Evolutionary conservation across 1,284 basidiomycete genomes (phyloP).

Genomic region (Trametes sp.): DNA sequence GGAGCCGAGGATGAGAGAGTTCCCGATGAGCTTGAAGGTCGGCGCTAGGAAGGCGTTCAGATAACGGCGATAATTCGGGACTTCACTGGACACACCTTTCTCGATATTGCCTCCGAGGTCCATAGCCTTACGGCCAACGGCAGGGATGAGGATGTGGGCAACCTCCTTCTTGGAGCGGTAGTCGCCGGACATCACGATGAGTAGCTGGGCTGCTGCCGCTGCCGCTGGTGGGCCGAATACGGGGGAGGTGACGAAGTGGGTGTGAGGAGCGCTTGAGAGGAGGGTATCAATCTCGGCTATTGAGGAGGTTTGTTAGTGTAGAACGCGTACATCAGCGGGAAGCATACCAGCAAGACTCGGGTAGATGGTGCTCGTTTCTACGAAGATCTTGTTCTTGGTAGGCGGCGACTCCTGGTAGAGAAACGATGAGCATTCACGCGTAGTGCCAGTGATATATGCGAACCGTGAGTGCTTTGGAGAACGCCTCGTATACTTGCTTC

Average conservation of each 20-base stretch:
- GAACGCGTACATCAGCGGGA: no score
- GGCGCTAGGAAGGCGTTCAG: conserved; percentile 53
- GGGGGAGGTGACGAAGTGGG: conserved; percentile 79
- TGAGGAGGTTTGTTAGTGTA: neutral
- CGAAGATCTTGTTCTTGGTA: conserved; percentile 72
- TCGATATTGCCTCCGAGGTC: conserved; percentile 82
- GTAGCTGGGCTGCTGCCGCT: conserved; percentile 74
- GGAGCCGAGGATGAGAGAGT: conserved; percentile 72
- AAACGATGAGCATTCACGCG: neutral
- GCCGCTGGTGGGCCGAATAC: conserved; percentile 80
- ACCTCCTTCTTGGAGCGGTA: conserved; percentile 86
- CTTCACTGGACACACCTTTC: conserved; percentile 56
- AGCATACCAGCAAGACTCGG: conserved; percentile 71
- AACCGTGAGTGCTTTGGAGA: conserved; percentile 65
- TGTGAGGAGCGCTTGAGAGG: conserved; percentile 66
- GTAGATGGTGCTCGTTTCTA: conserved; percentile 85
- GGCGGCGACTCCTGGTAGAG: conserved; percentile 12
- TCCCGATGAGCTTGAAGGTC: conserved; percentile 84
- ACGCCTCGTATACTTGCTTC: conserved; percentile 68
- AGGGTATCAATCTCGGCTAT: conserved; percentile 76
- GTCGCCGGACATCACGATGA: conserved; percentile 85
- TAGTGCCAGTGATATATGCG: neutral
- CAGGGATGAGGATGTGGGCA: conserved; percentile 78
- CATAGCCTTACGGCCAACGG: conserved; percentile 79
- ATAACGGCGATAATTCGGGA: neutral